These are phyloP conservation scores for Cutaneotrichosporon sp. DNA, from an alignment of 1,284 basidiomycete genomes.

Conservation along the genomic window DNA sequence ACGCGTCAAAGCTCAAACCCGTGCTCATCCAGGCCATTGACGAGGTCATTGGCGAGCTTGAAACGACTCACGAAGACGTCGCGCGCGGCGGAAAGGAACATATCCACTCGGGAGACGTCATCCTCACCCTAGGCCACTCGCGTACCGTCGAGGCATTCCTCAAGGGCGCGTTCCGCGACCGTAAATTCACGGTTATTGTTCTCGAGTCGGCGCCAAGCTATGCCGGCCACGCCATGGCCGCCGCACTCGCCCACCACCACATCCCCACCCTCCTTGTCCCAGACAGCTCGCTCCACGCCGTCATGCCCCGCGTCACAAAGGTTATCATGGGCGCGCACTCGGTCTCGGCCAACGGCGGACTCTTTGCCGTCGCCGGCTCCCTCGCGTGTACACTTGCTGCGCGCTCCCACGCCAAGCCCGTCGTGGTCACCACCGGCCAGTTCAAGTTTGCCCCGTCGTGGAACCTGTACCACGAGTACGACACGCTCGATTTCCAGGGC, in stretches of 20 bases:
- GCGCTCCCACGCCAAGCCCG: slow-evolving; percentile 84
- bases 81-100: slow-evolving; percentile 93
- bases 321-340: slow-evolving; percentile 89
- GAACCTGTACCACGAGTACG: slow-evolving; percentile 84
- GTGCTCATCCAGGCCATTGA: slow-evolving; percentile 81
- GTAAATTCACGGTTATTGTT: slow-evolving; percentile 94
- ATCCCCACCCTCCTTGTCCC: slow-evolving; percentile 94
- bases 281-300: slow-evolving; percentile 87
- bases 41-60: slow-evolving; percentile 90
- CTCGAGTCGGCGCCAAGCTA: slow-evolving; percentile 91
- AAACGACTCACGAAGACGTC: slow-evolving; percentile 91
- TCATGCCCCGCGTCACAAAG: slow-evolving; percentile 97
- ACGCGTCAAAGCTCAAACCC: slow-evolving; percentile 47
- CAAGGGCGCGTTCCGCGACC: slow-evolving; percentile 78
- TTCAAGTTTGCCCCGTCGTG: slow-evolving; percentile 94
- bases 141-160: slow-evolving; percentile 91
- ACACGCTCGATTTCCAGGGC: slow-evolving; percentile 79
- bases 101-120: slow-evolving; percentile 95
- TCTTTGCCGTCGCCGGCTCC: slow-evolving; percentile 82
- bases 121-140: slow-evolving; percentile 90
- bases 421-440: slow-evolving; percentile 89
- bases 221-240: slow-evolving; percentile 78
- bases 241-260: slow-evolving; percentile 66
- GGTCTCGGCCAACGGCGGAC: slow-evolving; percentile 90
- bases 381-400: slow-evolving; percentile 82